phyloP scores from a whole-genome alignment of 352 stramenopile genomes.

The Pythium brachiatum region DNA sequence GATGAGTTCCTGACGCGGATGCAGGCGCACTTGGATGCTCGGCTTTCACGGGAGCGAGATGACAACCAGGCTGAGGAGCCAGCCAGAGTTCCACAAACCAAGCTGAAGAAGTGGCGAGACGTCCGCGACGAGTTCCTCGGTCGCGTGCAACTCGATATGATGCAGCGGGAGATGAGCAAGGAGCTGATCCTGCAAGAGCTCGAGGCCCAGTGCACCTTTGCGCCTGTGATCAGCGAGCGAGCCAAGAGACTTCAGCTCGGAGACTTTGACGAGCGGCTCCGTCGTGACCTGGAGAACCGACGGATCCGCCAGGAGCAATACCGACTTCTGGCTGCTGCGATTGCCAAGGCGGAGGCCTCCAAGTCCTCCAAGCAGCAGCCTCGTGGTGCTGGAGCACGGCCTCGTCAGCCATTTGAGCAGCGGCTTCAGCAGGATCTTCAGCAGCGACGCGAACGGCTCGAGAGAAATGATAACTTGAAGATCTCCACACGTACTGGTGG shows the following conservation, averaged over 20 bases:
- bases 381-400: background rate
- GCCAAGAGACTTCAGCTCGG: conserved; percentile 40
- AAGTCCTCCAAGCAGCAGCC: background rate
- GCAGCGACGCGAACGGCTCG: conserved; percentile 30
- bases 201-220: conserved; percentile 54
- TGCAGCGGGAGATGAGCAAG: conserved; percentile 47
- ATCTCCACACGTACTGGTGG: background rate
- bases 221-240: conserved; percentile 40
- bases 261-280: conserved; percentile 59
- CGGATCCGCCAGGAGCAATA: conserved; percentile 40
- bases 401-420: conserved; percentile 37
- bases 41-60: conserved; percentile 1
- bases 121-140: conserved; percentile 65
- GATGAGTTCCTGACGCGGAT: conserved; percentile 67
- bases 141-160: conserved; percentile 58
- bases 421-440: conserved; percentile 45
- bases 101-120: conserved; percentile 37
- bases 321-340: conserved; percentile 10
- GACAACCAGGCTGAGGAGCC: conserved; percentile 20
- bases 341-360: conserved; percentile 15
- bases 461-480: conserved; percentile 1
- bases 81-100: background rate
- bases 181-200: conserved; percentile 51
- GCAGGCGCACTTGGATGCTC: conserved; percentile 28
- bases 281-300: conserved; percentile 50